Evolutionary conservation across 768 basidiomycete genomes (phyloP).

Genomic region (Russula griseocarnosa): DNA sequence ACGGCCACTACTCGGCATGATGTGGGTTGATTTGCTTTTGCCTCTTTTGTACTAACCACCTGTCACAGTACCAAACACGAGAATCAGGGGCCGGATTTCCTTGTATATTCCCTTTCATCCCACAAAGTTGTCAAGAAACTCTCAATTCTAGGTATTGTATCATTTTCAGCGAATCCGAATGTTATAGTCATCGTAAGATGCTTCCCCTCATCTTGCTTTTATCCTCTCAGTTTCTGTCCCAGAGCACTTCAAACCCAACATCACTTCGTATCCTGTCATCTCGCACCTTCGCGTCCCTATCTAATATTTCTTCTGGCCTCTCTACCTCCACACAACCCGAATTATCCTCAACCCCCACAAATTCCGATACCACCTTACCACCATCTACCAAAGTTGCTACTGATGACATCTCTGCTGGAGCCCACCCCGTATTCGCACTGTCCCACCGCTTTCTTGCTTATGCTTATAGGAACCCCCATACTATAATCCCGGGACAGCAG

Average conservation of each 20-base stretch:
- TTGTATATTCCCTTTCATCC: constrained; percentile 45
- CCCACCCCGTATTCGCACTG: constrained; percentile 55
- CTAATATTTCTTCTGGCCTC: constrained; percentile 48
- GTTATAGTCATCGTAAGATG: constrained; percentile 57
- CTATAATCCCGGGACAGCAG: constrained; percentile 23
- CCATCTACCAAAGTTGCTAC: constrained; percentile 32
- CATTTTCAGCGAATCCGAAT: constrained; percentile 44
- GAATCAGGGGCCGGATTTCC: constrained; percentile 32
- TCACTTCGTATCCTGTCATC: constrained; percentile 56
- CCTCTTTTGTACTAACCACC: neutral
- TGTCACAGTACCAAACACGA: constrained; percentile 27
- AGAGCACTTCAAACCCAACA: constrained; percentile 58
- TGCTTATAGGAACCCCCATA: constrained; percentile 37
- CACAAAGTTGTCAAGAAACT: constrained; percentile 52
- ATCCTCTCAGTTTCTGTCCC: constrained; percentile 14
- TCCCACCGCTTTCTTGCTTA: constrained; percentile 63
- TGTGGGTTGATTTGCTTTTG: constrained; percentile 32
- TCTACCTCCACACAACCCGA: constrained; percentile 42
- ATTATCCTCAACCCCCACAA: constrained; percentile 29
- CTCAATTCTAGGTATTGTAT: constrained; percentile 40
- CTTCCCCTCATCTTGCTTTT: neutral
- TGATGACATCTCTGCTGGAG: constrained; percentile 18
- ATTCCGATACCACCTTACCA: constrained; percentile 41
- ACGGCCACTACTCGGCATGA: constrained; percentile 38
- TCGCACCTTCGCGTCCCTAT: constrained; percentile 47